A percentile compares a stretch with the other conserved stretches of the same genome.
Conservation (phyloP, 176 grass and related monocot genomes). For the Carex scoparia region DNA sequence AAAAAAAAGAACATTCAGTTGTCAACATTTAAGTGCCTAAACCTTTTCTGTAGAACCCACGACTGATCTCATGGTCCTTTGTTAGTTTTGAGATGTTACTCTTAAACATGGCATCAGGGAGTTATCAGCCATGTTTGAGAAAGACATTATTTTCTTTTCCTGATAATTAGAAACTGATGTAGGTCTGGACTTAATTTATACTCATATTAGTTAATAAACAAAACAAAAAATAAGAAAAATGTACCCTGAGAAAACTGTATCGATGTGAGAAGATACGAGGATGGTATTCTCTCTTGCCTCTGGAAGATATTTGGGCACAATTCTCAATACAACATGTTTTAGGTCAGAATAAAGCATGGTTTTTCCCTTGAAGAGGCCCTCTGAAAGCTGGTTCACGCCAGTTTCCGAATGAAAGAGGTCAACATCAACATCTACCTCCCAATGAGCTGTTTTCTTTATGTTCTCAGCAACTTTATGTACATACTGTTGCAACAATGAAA, state of each 20-base stretch:
- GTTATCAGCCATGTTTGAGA: not conserved
- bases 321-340: conserved; percentile 85
- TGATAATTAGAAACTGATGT: not conserved
- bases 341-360: conserved; percentile 89
- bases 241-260: conserved; percentile 94
- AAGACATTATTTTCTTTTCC: not conserved
- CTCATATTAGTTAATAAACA: not conserved
- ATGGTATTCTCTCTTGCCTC: conserved; percentile 83
- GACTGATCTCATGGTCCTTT: not conserved
- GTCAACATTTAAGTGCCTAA: not conserved
- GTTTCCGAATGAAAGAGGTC: conserved; percentile 86
- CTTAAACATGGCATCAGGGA: not conserved
- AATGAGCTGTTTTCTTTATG: conserved; percentile 89
- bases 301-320: conserved; percentile 82
- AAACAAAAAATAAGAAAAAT: not conserved
- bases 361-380: conserved; percentile 83
- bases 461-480: conserved; percentile 90
- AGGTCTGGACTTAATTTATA: not conserved
- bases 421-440: conserved; percentile 98
- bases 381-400: conserved; percentile 55
- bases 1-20: not conserved
- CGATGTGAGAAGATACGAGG: conserved; percentile 94
- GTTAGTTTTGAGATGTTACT: not conserved
- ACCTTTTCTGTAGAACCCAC: not conserved
- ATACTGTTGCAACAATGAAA: conserved; percentile 59